phyloP scores from a whole-genome alignment of 768 basidiomycete species.

The Vishniacozyma victoriae region DNA sequence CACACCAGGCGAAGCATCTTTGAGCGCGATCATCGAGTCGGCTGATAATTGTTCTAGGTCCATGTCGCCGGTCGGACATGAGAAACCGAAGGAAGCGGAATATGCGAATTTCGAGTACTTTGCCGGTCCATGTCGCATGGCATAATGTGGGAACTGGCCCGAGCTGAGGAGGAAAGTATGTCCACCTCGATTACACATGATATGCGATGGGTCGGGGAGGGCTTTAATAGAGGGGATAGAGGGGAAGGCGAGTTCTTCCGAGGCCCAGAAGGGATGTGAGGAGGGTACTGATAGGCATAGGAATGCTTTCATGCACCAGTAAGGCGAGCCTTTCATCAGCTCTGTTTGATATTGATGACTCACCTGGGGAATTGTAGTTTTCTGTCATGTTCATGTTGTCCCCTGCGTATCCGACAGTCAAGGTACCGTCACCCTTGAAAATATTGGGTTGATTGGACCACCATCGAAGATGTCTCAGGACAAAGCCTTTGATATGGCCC shows the following conservation, averaged over 20 bases:
- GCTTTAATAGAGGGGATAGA: conserved; percentile 52
- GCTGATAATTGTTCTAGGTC: conserved; percentile 67
- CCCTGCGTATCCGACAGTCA: conserved; percentile 66
- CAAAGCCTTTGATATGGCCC: conserved; percentile 69
- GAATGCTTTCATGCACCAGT: conserved; percentile 78
- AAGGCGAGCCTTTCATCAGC: conserved; percentile 59
- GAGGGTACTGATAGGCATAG: conserved; percentile 60
- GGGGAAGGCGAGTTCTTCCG: conserved; percentile 64
- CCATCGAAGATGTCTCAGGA: conserved; percentile 65
- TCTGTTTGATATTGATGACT: conserved; percentile 1
- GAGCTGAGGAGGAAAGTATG: conserved; percentile 69
- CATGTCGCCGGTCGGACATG: conserved; percentile 62
- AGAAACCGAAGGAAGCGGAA: conserved; percentile 71
- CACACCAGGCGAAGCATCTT: conserved; percentile 53
- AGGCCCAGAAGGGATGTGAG: conserved; percentile 66
- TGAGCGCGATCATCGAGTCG: conserved; percentile 65
- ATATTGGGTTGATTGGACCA: conserved; percentile 59
- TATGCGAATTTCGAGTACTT: conserved; percentile 76
- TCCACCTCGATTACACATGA: conserved; percentile 55
- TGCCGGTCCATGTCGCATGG: conserved; percentile 68
- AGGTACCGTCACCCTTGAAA: conserved; percentile 58
- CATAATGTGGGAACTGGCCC: conserved; percentile 72
- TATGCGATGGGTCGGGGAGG: conserved; percentile 62
- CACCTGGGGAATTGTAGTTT: conserved; percentile 59
- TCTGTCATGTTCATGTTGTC: conserved; percentile 68